Evolutionary conservation across 192 early-diverging fungal genomes (phyloP).

Genomic region (Entomortierella beljakovae): DNA sequence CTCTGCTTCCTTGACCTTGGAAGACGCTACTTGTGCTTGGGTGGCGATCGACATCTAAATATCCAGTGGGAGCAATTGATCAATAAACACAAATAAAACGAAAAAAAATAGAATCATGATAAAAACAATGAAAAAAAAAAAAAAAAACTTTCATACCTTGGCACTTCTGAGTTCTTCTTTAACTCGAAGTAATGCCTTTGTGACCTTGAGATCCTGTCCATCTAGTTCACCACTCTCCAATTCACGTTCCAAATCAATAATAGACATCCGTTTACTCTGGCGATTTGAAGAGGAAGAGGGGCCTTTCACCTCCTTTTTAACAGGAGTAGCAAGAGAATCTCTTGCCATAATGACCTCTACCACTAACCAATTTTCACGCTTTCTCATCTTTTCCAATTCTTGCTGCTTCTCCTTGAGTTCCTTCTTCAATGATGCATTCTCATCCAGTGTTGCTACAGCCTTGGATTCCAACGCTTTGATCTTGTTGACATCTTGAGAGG

Average conservation of each 20-base stretch:
- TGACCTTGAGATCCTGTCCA: slow-evolving; percentile 58
- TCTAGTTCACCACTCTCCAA: slow-evolving; percentile 50
- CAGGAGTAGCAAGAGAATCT: not conserved
- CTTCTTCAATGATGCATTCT: not conserved
- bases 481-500: no score
- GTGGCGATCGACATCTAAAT: slow-evolving; percentile 54
- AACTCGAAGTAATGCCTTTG: slow-evolving; percentile 55
- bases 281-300: not conserved
- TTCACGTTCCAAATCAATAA: slow-evolving; percentile 32
- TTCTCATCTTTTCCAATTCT: slow-evolving; percentile 16
- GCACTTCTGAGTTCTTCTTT: slow-evolving; percentile 61
- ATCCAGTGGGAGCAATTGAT: no score
- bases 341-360: slow-evolving; percentile 38
- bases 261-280: slow-evolving; percentile 27
- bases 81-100: no score
- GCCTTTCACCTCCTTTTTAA: not conserved
- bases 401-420: slow-evolving; percentile 33
- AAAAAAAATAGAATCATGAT: not conserved
- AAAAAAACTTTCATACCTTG: slow-evolving; percentile 18
- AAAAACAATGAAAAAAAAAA: no score
- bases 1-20: slow-evolving; percentile 62
- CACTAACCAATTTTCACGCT: slow-evolving; percentile 46
- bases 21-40: slow-evolving; percentile 59
- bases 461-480: no score
- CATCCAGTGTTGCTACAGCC: not conserved